These are phyloP conservation scores for Stephanodiscus triporus DNA, from an alignment of 108 stramenopile species.

Conservation along the genomic window DNA sequence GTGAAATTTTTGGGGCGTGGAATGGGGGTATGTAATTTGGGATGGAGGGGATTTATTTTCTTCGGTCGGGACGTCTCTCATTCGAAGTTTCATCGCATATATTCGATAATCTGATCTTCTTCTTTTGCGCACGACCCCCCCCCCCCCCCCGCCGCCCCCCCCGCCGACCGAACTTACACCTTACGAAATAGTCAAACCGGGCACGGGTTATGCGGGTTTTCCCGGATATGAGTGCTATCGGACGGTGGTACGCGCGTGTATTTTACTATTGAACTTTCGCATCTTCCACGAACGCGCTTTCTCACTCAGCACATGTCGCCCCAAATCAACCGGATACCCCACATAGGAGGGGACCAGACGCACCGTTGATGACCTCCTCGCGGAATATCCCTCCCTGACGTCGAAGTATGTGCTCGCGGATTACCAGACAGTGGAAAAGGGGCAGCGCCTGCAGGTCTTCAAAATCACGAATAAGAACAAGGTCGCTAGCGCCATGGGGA, in stretches of 20 bases:
- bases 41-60: not conserved
- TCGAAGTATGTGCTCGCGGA: not conserved
- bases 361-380: not conserved
- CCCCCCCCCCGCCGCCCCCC: not conserved
- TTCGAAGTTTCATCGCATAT: no score
- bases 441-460: not conserved
- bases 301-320: not conserved
- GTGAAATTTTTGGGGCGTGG: not conserved
- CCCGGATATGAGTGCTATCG: constrained; percentile 9
- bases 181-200: not conserved
- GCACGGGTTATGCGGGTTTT: not conserved
- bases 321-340: not conserved
- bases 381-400: not conserved
- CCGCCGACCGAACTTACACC: not conserved
- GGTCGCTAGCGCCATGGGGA: not conserved
- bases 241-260: constrained; percentile 1
- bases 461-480: constrained; percentile 2
- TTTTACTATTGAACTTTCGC: not conserved
- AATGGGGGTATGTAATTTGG: not conserved
- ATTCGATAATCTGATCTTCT: no score
- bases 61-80: not conserved
- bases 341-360: not conserved
- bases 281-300: not conserved
- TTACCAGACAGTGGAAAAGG: not conserved
- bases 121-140: not conserved